Base-by-base conservation (phyloP, 805 yeast species). In the Danielia reshetovae region DNA sequence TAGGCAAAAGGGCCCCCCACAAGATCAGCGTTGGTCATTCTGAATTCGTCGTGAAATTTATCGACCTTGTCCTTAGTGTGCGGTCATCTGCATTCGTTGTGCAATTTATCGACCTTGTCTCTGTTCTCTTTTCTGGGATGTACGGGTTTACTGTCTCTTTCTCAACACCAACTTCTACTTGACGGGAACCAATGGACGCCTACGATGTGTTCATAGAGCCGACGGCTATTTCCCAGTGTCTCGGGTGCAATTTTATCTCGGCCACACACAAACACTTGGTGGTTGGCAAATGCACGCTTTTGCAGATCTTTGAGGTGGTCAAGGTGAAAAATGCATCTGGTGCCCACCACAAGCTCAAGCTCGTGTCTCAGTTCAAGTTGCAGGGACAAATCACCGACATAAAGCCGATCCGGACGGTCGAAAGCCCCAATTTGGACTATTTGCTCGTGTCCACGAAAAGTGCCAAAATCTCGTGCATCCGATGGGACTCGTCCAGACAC, bases 181-280 rank as follows among this genome's bases (percentile, higher is more conserved):
- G 16, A 24, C 11, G 18, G 21, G n/a, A 26, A 18, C 24, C 30
- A 27, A 87, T 87, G 96, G 86, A 86, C 49, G 81, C 83, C 11
- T 85, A 83, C 57, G 78, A 81, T 45, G 87, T 84, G 55, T 69
- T 87, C 46, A 69, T 84, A 30, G 83, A 77, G 46, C 94, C 96
- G 2, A 68, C 94, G 2, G 74, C 79, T 45, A 85, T 85, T 24
- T 57, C 81, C n/a, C 76, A 75, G 41, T 69, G 82, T 29, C 43
- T 79, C 16, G 63, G 75, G 6, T 75, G 81, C 30, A 56, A 74
- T 42, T 73, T 77, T 46, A 68, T 76, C 2, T 59, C 65, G 3
- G 51, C 72, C 1, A 53, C 57, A 1, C 54, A 50, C 22, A 68
- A 66, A 43, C 83, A 82, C 45, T 62, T 89, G 49, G 61, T 86